These are phyloP conservation scores for Teunomyces stri DNA, from an alignment of 805 yeast genomes.

Conservation along the genomic window DNA sequence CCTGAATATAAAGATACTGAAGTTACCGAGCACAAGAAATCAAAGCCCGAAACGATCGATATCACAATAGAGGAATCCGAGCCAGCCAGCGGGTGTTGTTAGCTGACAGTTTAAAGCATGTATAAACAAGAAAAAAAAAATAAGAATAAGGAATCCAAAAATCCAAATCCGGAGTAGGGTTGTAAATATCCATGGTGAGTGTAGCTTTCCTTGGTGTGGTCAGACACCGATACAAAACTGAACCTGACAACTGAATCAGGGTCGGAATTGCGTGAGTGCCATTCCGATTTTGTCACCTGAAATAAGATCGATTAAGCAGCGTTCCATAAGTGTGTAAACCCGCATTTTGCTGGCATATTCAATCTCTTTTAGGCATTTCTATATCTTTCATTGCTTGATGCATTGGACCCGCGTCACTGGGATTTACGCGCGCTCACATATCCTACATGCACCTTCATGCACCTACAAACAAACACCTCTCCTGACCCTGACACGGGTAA, in stretches of 20 bases:
- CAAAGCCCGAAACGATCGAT: constrained; percentile 36
- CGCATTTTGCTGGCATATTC: no score
- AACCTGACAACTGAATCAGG: no score
- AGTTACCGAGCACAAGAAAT: constrained; percentile 14
- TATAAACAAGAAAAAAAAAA: not conserved
- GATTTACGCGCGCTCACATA: not conserved
- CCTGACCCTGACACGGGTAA: not conserved
- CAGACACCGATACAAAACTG: no score
- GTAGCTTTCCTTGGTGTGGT: no score
- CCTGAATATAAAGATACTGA: constrained; percentile 61
- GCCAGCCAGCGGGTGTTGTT: constrained; percentile 4
- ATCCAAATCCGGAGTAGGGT: no score
- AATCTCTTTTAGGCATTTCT: not conserved
- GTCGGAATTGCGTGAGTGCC: no score
- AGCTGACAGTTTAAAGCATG: not conserved
- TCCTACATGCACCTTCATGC: not conserved
- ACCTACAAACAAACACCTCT: not conserved
- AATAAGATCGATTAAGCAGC: no score
- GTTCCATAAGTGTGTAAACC: no score
- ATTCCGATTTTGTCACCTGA: no score
- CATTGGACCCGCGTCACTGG: not conserved
- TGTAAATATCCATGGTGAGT: no score
- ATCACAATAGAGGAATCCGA: constrained; percentile 31
- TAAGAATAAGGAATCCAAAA: no score
- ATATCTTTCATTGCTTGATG: not conserved